These are phyloP conservation scores for Boletellus ananas DNA, from an alignment of 768 basidiomycete species.

Conservation along the genomic window DNA sequence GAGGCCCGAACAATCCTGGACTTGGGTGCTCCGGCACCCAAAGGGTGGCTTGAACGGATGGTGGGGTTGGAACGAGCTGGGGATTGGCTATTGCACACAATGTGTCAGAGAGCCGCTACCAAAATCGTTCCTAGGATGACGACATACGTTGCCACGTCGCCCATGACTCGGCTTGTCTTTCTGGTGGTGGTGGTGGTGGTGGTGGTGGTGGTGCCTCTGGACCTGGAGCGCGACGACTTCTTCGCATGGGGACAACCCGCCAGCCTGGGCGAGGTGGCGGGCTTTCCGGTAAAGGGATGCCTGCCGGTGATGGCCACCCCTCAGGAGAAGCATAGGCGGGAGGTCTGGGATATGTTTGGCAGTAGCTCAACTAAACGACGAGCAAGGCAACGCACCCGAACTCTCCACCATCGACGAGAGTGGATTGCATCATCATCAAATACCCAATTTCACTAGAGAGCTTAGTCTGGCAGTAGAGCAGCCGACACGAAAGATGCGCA, in stretches of 20 bases:
- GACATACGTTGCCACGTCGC: constrained; percentile 64
- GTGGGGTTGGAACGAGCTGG: constrained; percentile 54
- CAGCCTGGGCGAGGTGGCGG: constrained; percentile 41
- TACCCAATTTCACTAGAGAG: constrained; percentile 65
- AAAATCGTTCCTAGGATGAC: no score
- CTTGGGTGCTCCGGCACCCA: constrained; percentile 55
- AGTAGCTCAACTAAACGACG: background rate
- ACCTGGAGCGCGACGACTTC: constrained; percentile 42
- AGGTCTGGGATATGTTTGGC: constrained; percentile 11
- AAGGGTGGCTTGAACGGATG: constrained; percentile 54
- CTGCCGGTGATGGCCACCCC: constrained; percentile 39
- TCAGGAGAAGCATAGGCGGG: no score
- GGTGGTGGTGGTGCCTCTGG: constrained; percentile 30
- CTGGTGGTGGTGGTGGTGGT: constrained; percentile 32
- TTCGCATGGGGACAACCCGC: constrained; percentile 47
- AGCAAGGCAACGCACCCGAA: constrained; percentile 53
- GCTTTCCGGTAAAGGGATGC: background rate
- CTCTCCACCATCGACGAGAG: constrained; percentile 81
- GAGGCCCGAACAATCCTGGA: constrained; percentile 75
- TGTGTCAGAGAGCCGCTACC: background rate
- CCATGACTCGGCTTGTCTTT: constrained; percentile 53
- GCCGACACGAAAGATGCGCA: constrained; percentile 36
- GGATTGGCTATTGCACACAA: constrained; percentile 50
- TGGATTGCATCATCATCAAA: constrained; percentile 64
- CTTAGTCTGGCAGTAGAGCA: background rate